Evolutionary conservation across 345 rosid genomes (phyloP).

Genomic region (Nephelium lappaceum): DNA sequence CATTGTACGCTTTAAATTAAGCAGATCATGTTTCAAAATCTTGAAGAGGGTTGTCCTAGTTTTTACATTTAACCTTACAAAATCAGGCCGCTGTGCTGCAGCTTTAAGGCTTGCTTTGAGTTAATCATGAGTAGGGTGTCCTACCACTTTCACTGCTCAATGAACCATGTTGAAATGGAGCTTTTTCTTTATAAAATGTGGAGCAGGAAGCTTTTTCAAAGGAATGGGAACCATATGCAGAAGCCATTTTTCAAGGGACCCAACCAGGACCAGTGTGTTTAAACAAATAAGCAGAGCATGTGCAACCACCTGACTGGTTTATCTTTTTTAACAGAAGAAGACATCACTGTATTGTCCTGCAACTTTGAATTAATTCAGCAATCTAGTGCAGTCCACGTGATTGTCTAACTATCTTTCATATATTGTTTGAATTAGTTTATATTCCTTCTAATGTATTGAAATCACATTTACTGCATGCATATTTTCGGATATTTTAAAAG

Average conservation of each 20-base stretch:
- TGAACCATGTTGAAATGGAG: neutral
- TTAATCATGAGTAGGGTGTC: neutral
- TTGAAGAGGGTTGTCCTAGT: neutral
- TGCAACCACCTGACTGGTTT: conserved; percentile 30
- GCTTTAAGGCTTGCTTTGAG: neutral
- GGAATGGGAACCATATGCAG: neutral
- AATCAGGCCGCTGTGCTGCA: neutral
- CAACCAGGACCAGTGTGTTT: conserved; percentile 28
- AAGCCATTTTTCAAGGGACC: conserved; percentile 15
- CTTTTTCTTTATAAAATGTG: neutral
- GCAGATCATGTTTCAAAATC: neutral
- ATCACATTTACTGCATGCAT: no score
- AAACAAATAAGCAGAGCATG: conserved; percentile 23
- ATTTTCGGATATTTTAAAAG: no score
- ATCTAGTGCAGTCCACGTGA: conserved; percentile 26
- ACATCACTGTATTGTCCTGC: neutral
- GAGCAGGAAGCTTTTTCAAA: neutral
- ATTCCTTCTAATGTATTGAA: neutral
- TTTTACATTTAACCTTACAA: neutral
- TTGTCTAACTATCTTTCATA: conserved; percentile 9
- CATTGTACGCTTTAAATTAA: neutral
- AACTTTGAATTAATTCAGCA: conserved; percentile 6
- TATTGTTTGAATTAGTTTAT: neutral
- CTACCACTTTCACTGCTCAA: neutral
- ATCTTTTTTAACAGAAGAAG: neutral